Conservation (phyloP, 2,329 filamentous ascomycete genomes). For the Leptographium galeiforme region DNA sequence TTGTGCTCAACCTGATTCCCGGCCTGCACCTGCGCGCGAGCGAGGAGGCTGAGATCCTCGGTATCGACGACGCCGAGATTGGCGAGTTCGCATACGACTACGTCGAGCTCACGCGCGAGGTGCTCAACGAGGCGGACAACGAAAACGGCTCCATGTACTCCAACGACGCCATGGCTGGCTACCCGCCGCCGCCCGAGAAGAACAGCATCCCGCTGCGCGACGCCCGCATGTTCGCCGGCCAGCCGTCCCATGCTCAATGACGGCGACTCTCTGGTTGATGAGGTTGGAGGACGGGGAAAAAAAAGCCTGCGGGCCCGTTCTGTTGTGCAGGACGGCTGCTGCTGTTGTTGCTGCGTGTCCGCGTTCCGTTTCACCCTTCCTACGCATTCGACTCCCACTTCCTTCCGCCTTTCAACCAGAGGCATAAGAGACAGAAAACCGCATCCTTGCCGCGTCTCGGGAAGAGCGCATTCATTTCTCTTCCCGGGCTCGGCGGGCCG, state of each 20-base stretch:
- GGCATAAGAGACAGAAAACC: background rate
- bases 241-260: conserved; percentile 11
- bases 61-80: conserved; percentile 81
- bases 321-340: background rate
- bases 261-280: conserved; percentile 11
- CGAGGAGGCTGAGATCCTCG: conserved; percentile 68
- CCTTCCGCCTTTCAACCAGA: background rate
- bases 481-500: too few species aligned
- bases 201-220: conserved; percentile 37
- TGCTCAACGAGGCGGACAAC: conserved; percentile 11
- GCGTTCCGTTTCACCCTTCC: background rate
- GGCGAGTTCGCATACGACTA: conserved; percentile 96
- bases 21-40: conserved; percentile 59
- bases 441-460: background rate
- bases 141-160: conserved; percentile 17
- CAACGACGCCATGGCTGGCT: conserved; percentile 5
- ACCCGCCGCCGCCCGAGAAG: conserved; percentile 17
- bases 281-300: background rate
- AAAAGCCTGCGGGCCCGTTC: background rate
- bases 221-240: conserved; percentile 25
- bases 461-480: too few species aligned
- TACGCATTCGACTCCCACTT: background rate
- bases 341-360: background rate
- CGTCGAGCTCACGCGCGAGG: conserved; percentile 60
- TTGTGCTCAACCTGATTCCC: conserved; percentile 66